Evolutionary conservation across 345 rosid species (phyloP).

Genomic region (Camelina laxa): DNA sequence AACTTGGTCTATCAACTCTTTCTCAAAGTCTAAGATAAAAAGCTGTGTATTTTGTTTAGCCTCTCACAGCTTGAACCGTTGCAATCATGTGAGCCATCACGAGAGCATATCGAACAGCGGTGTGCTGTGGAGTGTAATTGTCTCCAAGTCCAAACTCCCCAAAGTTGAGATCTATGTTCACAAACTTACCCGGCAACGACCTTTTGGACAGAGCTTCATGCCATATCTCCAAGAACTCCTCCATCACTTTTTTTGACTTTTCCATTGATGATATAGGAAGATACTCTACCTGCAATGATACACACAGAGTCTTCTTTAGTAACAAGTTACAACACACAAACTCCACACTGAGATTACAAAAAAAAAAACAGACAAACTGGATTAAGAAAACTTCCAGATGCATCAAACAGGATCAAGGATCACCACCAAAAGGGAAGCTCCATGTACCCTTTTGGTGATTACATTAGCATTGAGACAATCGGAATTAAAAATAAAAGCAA

Average conservation of each 20-base stretch:
- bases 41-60: slow-evolving; percentile 4
- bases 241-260: slow-evolving; percentile 70
- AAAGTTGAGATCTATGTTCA: slow-evolving; percentile 70
- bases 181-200: slow-evolving; percentile 76
- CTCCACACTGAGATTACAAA: not conserved
- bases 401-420: slow-evolving; percentile 1
- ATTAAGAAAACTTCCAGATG: not conserved
- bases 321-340: slow-evolving; percentile 1
- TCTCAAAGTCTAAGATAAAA: not conserved
- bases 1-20: not conserved
- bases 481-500: not conserved
- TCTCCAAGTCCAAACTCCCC: slow-evolving; percentile 76
- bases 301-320: slow-evolving; percentile 20
- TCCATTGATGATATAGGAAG: slow-evolving; percentile 85
- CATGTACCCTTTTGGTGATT: not conserved
- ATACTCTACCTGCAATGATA: slow-evolving; percentile 74
- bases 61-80: slow-evolving; percentile 61
- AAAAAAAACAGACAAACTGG: not conserved
- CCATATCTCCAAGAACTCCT: slow-evolving; percentile 85
- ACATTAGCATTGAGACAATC: not conserved
- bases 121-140: slow-evolving; percentile 75
- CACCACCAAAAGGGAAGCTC: not conserved
- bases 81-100: slow-evolving; percentile 85
- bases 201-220: slow-evolving; percentile 71
- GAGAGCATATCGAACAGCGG: slow-evolving; percentile 77